A percentile compares a stretch with the other conserved stretches of the same genome.
Conservation (phyloP, 129 eudicot genomes). For the Tagetes patula region DNA sequence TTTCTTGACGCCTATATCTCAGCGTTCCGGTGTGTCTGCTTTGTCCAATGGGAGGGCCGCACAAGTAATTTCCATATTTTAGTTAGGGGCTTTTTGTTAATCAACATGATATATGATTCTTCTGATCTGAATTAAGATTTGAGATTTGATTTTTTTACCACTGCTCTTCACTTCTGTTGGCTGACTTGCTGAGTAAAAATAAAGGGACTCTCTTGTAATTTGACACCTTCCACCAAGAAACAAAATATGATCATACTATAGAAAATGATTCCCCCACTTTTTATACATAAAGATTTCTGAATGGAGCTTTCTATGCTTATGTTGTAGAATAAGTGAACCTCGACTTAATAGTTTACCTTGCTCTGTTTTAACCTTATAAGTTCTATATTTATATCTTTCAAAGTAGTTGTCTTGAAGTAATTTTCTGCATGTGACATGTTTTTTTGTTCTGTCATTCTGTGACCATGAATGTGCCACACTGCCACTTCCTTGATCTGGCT, state of each 20-base stretch:
- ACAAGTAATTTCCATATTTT: conserved; percentile 53
- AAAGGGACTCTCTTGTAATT: not conserved
- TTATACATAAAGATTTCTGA: not conserved
- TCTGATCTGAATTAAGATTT: not conserved
- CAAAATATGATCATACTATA: not conserved
- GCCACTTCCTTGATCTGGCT: not conserved
- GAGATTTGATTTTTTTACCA: not conserved
- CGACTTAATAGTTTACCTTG: not conserved
- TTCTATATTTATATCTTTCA: not conserved
- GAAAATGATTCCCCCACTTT: not conserved
- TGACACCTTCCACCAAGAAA: not conserved
- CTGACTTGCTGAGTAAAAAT: not conserved
- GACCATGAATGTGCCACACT: not conserved
- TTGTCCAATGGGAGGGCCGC: conserved; percentile 71
- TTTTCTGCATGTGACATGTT: not conserved
- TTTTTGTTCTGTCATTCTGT: not conserved
- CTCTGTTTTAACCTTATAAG: not conserved
- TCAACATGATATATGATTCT: not conserved
- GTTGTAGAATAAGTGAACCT: not conserved
- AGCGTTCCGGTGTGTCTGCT: conserved; percentile 67
- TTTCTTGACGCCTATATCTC: conserved; percentile 69
- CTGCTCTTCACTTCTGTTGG: not conserved
- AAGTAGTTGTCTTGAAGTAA: not conserved
- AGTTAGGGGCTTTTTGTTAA: not conserved
- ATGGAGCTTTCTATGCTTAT: conserved; percentile 1